Conservation (phyloP, 1,139 yeast genomes). For the Pichia sp. region DNA sequence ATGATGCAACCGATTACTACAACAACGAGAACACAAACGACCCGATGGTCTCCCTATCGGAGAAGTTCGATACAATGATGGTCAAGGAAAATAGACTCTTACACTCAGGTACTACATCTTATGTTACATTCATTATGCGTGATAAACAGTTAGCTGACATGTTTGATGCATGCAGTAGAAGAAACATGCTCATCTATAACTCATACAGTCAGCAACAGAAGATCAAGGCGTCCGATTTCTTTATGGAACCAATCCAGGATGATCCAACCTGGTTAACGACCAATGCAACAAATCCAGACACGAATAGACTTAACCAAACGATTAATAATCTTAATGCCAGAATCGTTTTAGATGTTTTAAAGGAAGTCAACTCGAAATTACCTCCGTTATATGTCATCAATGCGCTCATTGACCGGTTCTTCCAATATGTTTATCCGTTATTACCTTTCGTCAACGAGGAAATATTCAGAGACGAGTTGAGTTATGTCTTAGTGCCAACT, state of each 20-base stretch:
- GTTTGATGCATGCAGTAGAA: conserved; percentile 30
- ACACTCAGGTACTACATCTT: conserved; percentile 44
- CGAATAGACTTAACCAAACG: no score
- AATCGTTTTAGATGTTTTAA: conserved; percentile 19
- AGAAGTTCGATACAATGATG: conserved; percentile 39
- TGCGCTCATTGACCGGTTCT: conserved; percentile 38
- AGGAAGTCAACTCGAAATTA: conserved; percentile 35
- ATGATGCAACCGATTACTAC: conserved; percentile 9
- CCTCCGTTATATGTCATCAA: conserved; percentile 36
- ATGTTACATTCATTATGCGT: conserved; percentile 35
- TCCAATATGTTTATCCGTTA: conserved; percentile 36
- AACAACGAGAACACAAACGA: conserved; percentile 31
- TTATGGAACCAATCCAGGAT: conserved; percentile 9
- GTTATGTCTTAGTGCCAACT: conserved; percentile 28
- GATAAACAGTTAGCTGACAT: conserved; percentile 35
- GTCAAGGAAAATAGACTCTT: conserved; percentile 40
- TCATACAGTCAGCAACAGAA: conserved; percentile 22
- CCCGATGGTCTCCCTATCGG: conserved; percentile 35
- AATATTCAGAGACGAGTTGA: conserved; percentile 36
- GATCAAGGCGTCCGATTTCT: conserved; percentile 18
- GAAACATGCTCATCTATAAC: conserved; percentile 28
- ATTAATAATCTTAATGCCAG: conserved; percentile 14
- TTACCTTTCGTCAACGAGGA: conserved; percentile 39
- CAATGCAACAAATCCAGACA: conserved; percentile 27
- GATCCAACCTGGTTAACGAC: conserved; percentile 16